Evolutionary conservation across 2,329 filamentous ascomycete species (phyloP).

Genomic region (Aspergillus pseudoglaucus): DNA sequence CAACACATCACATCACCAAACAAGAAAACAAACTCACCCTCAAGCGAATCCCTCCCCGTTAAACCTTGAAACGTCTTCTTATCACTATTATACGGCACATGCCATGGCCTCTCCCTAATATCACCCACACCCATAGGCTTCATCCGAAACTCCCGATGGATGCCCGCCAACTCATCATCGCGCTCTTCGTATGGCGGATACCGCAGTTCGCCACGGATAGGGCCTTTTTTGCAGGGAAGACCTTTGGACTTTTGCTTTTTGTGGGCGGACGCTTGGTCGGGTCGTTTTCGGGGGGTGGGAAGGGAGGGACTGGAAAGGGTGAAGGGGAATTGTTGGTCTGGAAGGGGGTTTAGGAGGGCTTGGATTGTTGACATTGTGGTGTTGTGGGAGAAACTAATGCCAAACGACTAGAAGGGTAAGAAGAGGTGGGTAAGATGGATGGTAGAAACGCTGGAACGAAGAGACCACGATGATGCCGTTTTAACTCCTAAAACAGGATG

Average conservation of each 20-base stretch:
- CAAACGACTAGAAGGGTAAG: neutral
- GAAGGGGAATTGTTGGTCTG: conserved; percentile 24
- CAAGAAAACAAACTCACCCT: conserved; percentile 51
- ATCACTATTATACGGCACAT: conserved; percentile 90
- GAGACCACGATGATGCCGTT: conserved; percentile 5
- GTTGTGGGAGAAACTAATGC: neutral
- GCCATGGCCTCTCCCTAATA: conserved; percentile 57
- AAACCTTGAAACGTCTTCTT: conserved; percentile 85
- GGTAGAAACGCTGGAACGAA: neutral
- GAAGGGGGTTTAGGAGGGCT: conserved; percentile 60
- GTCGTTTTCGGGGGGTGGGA: conserved; percentile 39
- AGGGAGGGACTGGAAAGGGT: conserved; percentile 33
- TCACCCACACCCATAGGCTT: conserved; percentile 54
- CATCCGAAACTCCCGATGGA: conserved; percentile 60
- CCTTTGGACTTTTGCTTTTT: conserved; percentile 58
- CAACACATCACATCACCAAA: no score
- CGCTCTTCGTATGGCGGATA: conserved; percentile 68
- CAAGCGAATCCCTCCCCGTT: conserved; percentile 80
- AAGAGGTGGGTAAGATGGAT: neutral
- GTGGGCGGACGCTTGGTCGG: conserved; percentile 9
- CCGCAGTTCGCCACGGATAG: conserved; percentile 60
- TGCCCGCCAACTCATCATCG: conserved; percentile 49
- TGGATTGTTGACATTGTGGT: conserved; percentile 57
- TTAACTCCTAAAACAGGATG: conserved; percentile 6
- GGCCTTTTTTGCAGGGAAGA: conserved; percentile 55